These are phyloP conservation scores for Arachis monticola DNA, from an alignment of 331 rosid species.

Conservation along the genomic window DNA sequence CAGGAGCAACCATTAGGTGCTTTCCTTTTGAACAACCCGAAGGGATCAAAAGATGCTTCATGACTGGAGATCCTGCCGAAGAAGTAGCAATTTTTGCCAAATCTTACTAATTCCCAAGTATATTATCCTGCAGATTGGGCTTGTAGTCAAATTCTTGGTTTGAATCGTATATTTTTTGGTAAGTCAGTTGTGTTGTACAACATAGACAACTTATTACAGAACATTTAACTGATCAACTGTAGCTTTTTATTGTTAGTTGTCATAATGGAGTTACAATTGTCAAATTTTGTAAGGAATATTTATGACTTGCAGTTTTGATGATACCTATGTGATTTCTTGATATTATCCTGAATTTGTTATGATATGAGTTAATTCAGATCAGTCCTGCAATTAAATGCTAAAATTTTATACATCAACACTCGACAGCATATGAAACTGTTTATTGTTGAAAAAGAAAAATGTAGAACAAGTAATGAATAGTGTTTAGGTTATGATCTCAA, in stretches of 20 bases:
- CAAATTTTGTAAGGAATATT: constrained; percentile 39
- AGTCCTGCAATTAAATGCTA: too few species aligned
- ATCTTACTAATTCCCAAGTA: constrained; percentile 66
- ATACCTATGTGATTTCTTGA: constrained; percentile 25
- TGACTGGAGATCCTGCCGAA: constrained; percentile 80
- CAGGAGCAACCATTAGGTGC: constrained; percentile 96
- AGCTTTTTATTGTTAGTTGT: constrained; percentile 34
- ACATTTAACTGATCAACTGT: constrained; percentile 22
- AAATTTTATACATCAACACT: neutral
- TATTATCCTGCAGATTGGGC: constrained; percentile 16
- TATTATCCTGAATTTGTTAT: neutral
- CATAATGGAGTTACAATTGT: constrained; percentile 16
- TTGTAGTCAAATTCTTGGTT: neutral
- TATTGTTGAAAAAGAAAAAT: too few species aligned
- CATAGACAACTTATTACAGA: constrained; percentile 26
- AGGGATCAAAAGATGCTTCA: constrained; percentile 73
- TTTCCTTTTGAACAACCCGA: constrained; percentile 87
- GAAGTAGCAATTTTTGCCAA: constrained; percentile 96
- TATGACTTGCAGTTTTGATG: constrained; percentile 18
- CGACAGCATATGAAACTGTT: too few species aligned
- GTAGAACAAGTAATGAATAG: too few species aligned
- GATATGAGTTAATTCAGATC: neutral
- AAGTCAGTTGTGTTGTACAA: constrained; percentile 29
- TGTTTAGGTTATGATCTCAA: too few species aligned
- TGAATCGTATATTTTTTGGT: neutral